phyloP scores from a whole-genome alignment of 2,329 filamentous ascomycete genomes.

The Lasiodiplodia citricola region DNA sequence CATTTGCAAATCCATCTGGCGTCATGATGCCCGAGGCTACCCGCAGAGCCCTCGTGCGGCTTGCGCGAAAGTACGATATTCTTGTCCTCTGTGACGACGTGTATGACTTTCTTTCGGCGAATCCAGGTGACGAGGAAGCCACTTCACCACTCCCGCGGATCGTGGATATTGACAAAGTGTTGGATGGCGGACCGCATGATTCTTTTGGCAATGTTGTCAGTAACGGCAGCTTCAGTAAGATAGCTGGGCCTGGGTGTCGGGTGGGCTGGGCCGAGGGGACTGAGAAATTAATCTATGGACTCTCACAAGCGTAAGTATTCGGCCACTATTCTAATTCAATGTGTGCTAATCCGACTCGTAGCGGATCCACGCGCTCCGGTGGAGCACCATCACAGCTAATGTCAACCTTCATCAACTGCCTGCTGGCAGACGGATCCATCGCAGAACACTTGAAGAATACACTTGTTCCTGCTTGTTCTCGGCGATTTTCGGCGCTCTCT shows the following conservation, averaged over 20 bases:
- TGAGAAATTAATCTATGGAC: constrained; percentile 63
- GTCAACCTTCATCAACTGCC: constrained; percentile 61
- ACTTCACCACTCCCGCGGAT: constrained; percentile 41
- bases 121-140: constrained; percentile 42
- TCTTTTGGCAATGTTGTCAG: constrained; percentile 80
- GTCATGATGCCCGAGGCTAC: constrained; percentile 77
- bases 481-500: constrained; percentile 61
- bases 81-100: constrained; percentile 90
- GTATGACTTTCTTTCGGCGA: constrained; percentile 91
- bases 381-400: constrained; percentile 63
- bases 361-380: not conserved
- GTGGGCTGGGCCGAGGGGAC: constrained; percentile 88
- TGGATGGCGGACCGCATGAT: constrained; percentile 65
- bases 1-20: constrained; percentile 86
- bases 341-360: not conserved
- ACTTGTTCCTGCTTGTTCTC: constrained; percentile 62
- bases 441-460: constrained; percentile 58
- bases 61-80: constrained; percentile 80
- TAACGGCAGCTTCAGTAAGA: constrained; percentile 90
- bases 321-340: constrained; percentile 43
- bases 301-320: constrained; percentile 57
- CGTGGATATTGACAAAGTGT: constrained; percentile 69
- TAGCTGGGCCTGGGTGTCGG: constrained; percentile 78
- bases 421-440: constrained; percentile 58
- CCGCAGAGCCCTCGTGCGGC: constrained; percentile 69